Conservation (phyloP, 2,329 filamentous ascomycete species). For the Pezicula radicicola region DNA sequence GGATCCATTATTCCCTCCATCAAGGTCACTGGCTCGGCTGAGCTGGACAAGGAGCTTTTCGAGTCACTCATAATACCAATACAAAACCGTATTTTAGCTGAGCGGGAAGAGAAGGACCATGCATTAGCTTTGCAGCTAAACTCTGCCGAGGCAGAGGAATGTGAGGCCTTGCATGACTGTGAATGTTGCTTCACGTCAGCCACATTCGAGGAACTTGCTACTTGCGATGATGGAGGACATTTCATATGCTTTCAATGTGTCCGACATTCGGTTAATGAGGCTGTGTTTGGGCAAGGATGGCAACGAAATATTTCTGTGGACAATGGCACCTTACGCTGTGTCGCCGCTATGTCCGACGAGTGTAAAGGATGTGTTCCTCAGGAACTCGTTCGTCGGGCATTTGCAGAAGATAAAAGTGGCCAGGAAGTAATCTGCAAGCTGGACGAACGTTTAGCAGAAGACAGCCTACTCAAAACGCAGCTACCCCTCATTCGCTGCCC, state of each 20-base stretch:
- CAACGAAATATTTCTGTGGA: constrained; percentile 71
- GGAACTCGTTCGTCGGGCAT: constrained; percentile 68
- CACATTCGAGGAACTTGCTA: constrained; percentile 70
- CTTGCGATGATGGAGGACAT: constrained; percentile 67
- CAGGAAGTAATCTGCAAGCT: constrained; percentile 71
- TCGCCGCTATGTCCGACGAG: constrained; percentile 69
- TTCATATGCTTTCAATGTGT: constrained; percentile 82
- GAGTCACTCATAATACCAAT: constrained; percentile 54
- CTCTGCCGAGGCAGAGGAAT: constrained; percentile 54
- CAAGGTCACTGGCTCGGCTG: constrained; percentile 61
- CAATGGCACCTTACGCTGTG: constrained; percentile 73
- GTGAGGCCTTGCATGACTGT: constrained; percentile 63
- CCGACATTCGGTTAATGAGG: constrained; percentile 76
- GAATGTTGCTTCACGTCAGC: constrained; percentile 73
- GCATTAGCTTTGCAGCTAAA: constrained; percentile 52
- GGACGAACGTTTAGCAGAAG: constrained; percentile 74
- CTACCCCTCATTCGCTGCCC: constrained; percentile 80
- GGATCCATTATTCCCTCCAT: constrained; percentile 58
- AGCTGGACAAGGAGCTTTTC: constrained; percentile 62
- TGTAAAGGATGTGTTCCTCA: constrained; percentile 73
- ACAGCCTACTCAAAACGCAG: constrained; percentile 69
- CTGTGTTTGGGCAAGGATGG: constrained; percentile 92
- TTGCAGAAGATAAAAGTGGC: constrained; percentile 67
- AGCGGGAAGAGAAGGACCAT: constrained; percentile 49
- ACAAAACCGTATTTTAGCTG: constrained; percentile 37